Base-by-base conservation (phyloP, 176 grass and related monocot genomes). In the Typha latifolia region DNA sequence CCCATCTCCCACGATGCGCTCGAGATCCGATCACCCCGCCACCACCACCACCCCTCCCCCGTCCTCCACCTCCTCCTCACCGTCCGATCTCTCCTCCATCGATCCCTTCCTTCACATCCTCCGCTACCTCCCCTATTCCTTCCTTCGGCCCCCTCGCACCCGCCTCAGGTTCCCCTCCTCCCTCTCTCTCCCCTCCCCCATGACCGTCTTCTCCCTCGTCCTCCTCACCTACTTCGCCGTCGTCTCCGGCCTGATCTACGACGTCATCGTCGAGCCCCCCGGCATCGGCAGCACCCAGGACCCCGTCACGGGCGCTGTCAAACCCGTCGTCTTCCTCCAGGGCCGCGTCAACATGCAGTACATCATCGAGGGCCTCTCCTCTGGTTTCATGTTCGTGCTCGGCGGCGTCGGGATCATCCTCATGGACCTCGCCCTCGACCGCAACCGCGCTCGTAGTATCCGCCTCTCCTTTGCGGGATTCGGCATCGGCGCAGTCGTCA, bases 351-450 rank as follows among this genome's bases (percentile, higher is more conserved):
- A 96, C 72, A 80, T 80, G 20, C 92, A 96, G 80, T 99, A 99
- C 86, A 99, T 99, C 75, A 99, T 99, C 62, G 94, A 99, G 71
- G 94, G 94, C 2, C 86, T 99, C 73, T 99, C 94, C 15, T 99
- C 94, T 19, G 94, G 94, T 10, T 90, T 99, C 76, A 99, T 99
- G 94, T 93, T 99, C 67, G 31, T 93, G 43, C 81, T 99, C 13
- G 94, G 94, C 5, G 94, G 94, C 49, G 16, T 99, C 2, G 94
- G 94, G 27, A 72, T 99, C 51, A 69, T 99, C 48, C 87, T 99
- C 37, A 90, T 93, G 79, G 86, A 99, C 67, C 89, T 93, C 20
- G 86, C 94, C 2, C 61, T 82, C 70, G 94, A 99, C 43, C 85
- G 89, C 67, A 87, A 80, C 79, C 75, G 76, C 4, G 81, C 89